Conservation (phyloP, 2,329 filamentous ascomycete species). For the Thielaviopsis punctulata region DNA sequence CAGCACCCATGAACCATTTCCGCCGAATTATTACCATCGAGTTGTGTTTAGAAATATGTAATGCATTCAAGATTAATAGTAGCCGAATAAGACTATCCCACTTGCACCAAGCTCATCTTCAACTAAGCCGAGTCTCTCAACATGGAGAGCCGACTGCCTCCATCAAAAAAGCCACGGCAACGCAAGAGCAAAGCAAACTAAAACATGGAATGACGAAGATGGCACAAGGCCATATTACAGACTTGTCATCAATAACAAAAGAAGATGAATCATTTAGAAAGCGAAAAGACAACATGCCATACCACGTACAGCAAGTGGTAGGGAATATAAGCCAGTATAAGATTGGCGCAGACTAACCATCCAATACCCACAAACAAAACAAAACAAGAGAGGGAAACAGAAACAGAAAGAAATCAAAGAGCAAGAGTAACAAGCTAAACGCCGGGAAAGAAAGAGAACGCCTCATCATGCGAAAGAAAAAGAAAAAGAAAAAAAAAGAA, state of each 20-base stretch:
- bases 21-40: no score
- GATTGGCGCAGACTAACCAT: background rate
- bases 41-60: no score
- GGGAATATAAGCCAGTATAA: background rate
- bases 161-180: background rate
- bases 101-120: no score
- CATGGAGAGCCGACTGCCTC: no score
- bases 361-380: background rate
- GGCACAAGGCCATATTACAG: no score
- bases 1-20: no score
- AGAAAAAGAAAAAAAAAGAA: background rate
- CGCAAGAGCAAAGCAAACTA: background rate
- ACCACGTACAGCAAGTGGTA: background rate
- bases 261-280: background rate
- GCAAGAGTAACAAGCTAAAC: slow-evolving; percentile 1
- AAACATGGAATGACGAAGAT: background rate
- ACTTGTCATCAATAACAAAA: background rate
- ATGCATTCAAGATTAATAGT: no score
- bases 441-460: slow-evolving; percentile 2
- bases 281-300: no score
- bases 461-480: slow-evolving; percentile 8
- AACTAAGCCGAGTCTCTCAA: no score
- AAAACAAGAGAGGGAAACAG: background rate
- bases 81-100: no score
- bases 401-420: background rate